A percentile compares a stretch with the other conserved stretches of the same genome.
Evolutionary conservation across 2,329 filamentous ascomycete species (phyloP).

Genomic region (Clarireedia sp.): DNA sequence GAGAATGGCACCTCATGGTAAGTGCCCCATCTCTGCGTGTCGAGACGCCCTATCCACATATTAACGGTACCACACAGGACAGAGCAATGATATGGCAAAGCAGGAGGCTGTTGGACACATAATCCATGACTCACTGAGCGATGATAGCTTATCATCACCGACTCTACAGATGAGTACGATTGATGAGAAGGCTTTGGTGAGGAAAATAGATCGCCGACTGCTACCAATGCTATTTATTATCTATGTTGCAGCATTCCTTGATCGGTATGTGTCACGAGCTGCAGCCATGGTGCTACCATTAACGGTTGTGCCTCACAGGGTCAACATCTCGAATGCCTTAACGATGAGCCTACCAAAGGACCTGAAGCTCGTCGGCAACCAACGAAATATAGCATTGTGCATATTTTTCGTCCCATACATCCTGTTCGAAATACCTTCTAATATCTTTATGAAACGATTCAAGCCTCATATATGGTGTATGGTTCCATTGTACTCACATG

Average conservation of each 20-base stretch:
- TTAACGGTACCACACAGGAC: no score
- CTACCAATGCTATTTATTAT: not conserved
- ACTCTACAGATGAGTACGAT: not conserved
- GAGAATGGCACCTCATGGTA: no score
- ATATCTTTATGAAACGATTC: conserved; percentile 59
- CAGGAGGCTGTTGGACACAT: no score
- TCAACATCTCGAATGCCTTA: conserved; percentile 1
- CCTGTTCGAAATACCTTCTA: conserved; percentile 61
- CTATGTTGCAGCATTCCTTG: conserved; percentile 1
- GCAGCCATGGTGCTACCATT: not conserved
- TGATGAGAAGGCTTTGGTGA: not conserved
- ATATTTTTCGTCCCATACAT: conserved; percentile 77
- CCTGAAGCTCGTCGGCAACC: not conserved
- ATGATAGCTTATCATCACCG: no score
- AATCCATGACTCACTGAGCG: no score
- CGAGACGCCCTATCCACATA: no score
- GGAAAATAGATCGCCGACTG: not conserved
- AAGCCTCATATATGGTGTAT: conserved; percentile 36
- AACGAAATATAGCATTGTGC: conserved; percentile 37
- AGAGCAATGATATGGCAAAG: no score
- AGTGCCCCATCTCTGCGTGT: no score
- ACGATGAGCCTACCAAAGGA: not conserved
- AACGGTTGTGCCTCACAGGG: not conserved
- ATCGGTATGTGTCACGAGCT: not conserved
- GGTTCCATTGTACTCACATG: not conserved